phyloP scores from a whole-genome alignment of 345 rosid species.

The Conringia planisiliqua region DNA sequence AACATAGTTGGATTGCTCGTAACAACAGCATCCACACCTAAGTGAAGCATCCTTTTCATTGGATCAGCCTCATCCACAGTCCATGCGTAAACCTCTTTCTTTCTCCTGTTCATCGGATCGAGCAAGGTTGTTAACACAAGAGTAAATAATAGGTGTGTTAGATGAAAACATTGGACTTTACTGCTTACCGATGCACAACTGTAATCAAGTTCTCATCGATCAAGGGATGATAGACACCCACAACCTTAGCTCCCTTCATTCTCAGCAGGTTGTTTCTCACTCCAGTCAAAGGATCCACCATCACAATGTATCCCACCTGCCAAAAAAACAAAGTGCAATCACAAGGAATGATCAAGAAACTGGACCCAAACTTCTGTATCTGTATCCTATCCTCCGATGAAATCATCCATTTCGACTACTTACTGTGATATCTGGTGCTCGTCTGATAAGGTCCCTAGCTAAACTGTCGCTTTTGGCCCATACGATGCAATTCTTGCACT shows the following conservation, averaged over 20 bases:
- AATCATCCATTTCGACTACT: slow-evolving; percentile 19
- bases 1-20: slow-evolving; percentile 70
- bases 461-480: slow-evolving; percentile 93
- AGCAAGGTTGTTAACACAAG: slow-evolving; percentile 8
- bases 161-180: background rate
- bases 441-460: slow-evolving; percentile 65
- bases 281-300: slow-evolving; percentile 68
- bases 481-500: slow-evolving; percentile 68
- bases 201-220: slow-evolving; percentile 55
- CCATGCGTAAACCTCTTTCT: slow-evolving; percentile 77
- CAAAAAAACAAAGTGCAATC: background rate
- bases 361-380: background rate
- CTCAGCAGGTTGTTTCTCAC: slow-evolving; percentile 56
- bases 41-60: slow-evolving; percentile 63
- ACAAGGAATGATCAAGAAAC: background rate
- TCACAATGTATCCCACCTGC: slow-evolving; percentile 92
- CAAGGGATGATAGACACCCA: slow-evolving; percentile 73
- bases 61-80: slow-evolving; percentile 79
- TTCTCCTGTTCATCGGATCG: slow-evolving; percentile 46
- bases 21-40: slow-evolving; percentile 67
- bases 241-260: slow-evolving; percentile 78
- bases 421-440: slow-evolving; percentile 55
- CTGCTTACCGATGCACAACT: slow-evolving; percentile 57
- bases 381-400: background rate
- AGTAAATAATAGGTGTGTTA: background rate